Conservation (phyloP, 2,329 filamentous ascomycete species). For the Fusarium caatingaense region DNA sequence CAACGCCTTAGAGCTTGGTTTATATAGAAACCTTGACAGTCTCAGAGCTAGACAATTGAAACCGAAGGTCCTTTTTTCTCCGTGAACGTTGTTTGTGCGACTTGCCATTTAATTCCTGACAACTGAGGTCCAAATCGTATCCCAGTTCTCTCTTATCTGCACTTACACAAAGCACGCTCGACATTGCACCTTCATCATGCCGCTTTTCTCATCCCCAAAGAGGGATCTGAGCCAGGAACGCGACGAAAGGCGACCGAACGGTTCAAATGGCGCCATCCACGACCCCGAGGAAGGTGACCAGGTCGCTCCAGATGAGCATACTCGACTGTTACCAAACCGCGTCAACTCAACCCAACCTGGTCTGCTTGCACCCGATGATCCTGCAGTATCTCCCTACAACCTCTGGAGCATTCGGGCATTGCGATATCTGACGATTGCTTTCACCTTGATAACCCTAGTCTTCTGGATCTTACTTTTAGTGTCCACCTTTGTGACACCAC, state of each 20-base stretch:
- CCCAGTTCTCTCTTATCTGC: neutral
- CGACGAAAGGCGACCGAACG: slow-evolving; percentile 17
- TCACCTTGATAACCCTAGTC: slow-evolving; percentile 80
- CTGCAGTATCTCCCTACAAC: slow-evolving; percentile 87
- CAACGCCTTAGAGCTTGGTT: slow-evolving; percentile 6
- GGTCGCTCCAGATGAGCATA: slow-evolving; percentile 62
- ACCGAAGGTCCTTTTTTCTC: neutral
- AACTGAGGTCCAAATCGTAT: neutral
- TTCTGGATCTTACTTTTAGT: slow-evolving; percentile 96
- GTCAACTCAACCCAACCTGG: slow-evolving; percentile 60
- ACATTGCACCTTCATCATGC: slow-evolving; percentile 43
- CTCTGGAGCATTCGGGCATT: slow-evolving; percentile 88
- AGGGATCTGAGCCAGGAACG: slow-evolving; percentile 38
- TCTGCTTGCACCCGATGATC: slow-evolving; percentile 56
- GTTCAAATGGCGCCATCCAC: slow-evolving; percentile 18
- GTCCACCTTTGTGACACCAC: slow-evolving; percentile 89
- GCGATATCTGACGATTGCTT: slow-evolving; percentile 80
- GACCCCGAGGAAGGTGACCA: slow-evolving; percentile 44
- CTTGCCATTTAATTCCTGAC: slow-evolving; percentile 5
- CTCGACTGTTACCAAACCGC: slow-evolving; percentile 76
- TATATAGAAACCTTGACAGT: slow-evolving; percentile 26
- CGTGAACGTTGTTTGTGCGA: slow-evolving; percentile 13
- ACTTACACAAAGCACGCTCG: neutral
- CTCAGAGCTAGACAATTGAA: neutral
- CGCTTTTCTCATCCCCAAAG: slow-evolving; percentile 49